These are phyloP conservation scores for Neophaeococcomyces aloes DNA, from an alignment of 2,329 filamentous ascomycete species.

Conservation along the genomic window DNA sequence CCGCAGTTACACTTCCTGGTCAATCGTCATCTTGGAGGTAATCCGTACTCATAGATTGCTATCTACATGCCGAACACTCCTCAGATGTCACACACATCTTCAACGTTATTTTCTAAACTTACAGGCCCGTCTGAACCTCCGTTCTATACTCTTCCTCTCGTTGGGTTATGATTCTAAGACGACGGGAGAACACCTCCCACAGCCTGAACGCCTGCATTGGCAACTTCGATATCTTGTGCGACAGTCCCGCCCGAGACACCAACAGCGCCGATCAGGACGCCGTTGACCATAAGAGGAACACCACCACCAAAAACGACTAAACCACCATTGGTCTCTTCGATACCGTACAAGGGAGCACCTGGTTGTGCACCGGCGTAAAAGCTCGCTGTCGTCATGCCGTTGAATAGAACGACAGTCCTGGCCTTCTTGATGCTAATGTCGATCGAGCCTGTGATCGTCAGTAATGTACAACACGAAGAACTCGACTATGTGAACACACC, in stretches of 20 bases:
- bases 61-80: too few relatives aligned
- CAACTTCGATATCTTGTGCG: conserved; percentile 11
- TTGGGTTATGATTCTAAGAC: neutral
- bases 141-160: too few relatives aligned
- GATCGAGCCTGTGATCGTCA: neutral
- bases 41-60: too few relatives aligned
- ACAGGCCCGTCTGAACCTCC: too few relatives aligned
- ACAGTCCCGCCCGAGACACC: conserved; percentile 13
- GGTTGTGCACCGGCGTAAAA: conserved; percentile 11
- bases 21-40: too few relatives aligned
- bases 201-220: too few relatives aligned
- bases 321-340: conserved; percentile 16
- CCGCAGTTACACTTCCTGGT: too few relatives aligned
- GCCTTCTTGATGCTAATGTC: conserved; percentile 17
- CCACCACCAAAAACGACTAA: conserved; percentile 16
- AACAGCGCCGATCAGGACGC: conserved; percentile 15
- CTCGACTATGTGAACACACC: neutral
- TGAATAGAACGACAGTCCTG: conserved; percentile 13
- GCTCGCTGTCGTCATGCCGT: conserved; percentile 10
- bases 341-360: conserved; percentile 11
- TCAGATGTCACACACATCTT: too few relatives aligned
- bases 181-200: too few relatives aligned
- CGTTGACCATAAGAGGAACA: conserved; percentile 11
- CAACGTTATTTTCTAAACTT: too few relatives aligned
- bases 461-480: too few relatives aligned